Conservation (phyloP, 202 grass and related monocot species). For the Setaria viridis region DNA sequence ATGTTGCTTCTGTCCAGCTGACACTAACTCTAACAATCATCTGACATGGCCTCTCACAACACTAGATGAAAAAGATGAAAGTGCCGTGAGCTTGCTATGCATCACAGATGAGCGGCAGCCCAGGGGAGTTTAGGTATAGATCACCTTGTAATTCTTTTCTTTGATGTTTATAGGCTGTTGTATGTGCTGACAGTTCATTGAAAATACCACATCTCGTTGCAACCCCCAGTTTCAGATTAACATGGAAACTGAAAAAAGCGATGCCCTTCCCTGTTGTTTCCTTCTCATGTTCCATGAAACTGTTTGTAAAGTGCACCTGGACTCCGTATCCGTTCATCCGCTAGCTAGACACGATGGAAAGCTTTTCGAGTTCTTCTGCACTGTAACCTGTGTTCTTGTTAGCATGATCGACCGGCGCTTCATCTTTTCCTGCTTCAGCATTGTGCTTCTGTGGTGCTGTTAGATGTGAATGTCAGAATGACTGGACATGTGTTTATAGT, state of each 20-base stretch:
- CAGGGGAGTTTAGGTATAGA: conserved; percentile 47
- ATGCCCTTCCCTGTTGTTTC: background rate
- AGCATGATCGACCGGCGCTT: background rate
- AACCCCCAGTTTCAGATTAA: conserved; percentile 16
- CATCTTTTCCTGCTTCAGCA: background rate
- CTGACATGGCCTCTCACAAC: conserved; percentile 28
- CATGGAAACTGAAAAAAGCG: background rate
- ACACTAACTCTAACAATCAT: conserved; percentile 46
- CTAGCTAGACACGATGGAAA: background rate
- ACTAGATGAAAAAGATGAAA: conserved; percentile 43
- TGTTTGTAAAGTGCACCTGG: background rate
- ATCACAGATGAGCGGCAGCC: conserved; percentile 5
- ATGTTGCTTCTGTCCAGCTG: conserved; percentile 49
- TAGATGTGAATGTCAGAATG: background rate
- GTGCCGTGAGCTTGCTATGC: conserved; percentile 43
- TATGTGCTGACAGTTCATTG: conserved; percentile 45
- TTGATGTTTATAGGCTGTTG: conserved; percentile 48
- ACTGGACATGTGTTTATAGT: background rate
- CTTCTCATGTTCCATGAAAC: background rate
- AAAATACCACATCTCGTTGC: conserved; percentile 31
- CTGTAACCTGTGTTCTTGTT: background rate
- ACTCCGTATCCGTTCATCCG: background rate
- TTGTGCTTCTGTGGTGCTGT: background rate
- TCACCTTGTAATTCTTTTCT: conserved; percentile 34
- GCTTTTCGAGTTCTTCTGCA: background rate